Percentiles rank a stretch among this genome's conserved stretches.
Conservation (phyloP, 2,329 filamentous ascomycete species). For the Penicillium frequentans region DNA sequence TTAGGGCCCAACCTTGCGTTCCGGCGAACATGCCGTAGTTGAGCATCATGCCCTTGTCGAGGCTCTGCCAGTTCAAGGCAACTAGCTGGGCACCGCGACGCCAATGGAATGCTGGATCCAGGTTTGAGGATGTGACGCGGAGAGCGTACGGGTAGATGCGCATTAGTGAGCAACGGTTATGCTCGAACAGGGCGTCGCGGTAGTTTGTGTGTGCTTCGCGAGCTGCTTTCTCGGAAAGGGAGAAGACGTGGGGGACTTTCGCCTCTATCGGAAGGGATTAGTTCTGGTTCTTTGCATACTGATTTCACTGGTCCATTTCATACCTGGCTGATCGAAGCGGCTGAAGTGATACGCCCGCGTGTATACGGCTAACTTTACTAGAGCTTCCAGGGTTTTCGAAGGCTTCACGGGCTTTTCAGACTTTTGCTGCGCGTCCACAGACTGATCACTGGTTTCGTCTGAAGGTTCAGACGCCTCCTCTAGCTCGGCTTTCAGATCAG, state of each 20-base stretch:
- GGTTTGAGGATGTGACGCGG: slow-evolving; percentile 79
- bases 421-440: slow-evolving; percentile 16
- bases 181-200: slow-evolving; percentile 67
- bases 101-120: slow-evolving; percentile 85
- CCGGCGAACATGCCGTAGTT: slow-evolving; percentile 90
- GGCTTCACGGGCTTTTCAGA: slow-evolving; percentile 43
- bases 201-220: slow-evolving; percentile 63
- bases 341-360: slow-evolving; percentile 82
- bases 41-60: slow-evolving; percentile 92
- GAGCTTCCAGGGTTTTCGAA: slow-evolving; percentile 66
- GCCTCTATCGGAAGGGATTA: slow-evolving; percentile 36
- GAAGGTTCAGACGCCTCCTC: slow-evolving; percentile 11
- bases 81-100: slow-evolving; percentile 86
- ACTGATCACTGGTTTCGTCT: not conserved
- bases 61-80: slow-evolving; percentile 89
- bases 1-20: slow-evolving; percentile 79
- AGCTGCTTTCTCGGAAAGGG: slow-evolving; percentile 61
- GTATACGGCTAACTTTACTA: slow-evolving; percentile 78
- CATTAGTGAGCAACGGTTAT: slow-evolving; percentile 82
- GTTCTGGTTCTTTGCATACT: not conserved
- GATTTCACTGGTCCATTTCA: slow-evolving; percentile 32
- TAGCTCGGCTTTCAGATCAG: not conserved
- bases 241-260: slow-evolving; percentile 63
- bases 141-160: slow-evolving; percentile 83
- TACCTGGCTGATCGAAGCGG: slow-evolving; percentile 65